phyloP scores from a whole-genome alignment of 148 eudicot genomes.

The Chenopodium formosanum region DNA sequence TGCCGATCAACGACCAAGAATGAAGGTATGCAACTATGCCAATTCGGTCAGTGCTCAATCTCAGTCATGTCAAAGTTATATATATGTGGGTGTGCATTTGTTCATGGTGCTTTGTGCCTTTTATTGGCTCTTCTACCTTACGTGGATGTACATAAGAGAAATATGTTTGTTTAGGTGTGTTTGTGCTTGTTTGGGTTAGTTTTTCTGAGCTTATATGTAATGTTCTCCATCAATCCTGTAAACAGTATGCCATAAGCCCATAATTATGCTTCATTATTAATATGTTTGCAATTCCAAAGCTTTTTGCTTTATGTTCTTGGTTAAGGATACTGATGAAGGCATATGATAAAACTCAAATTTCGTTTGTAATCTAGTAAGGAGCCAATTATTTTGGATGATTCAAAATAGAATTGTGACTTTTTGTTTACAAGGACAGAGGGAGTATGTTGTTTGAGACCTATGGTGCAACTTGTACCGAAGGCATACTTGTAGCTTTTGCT shows the following conservation, averaged over 20 bases:
- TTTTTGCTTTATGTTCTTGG: too few species aligned
- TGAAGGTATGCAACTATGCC: constrained; percentile 58
- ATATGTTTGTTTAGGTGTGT: constrained; percentile 1
- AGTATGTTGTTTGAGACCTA: too few species aligned
- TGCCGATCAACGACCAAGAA: constrained; percentile 82
- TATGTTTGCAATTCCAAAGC: neutral
- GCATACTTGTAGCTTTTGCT: neutral
- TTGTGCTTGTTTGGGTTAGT: neutral
- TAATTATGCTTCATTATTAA: too few species aligned
- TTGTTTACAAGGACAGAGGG: too few species aligned
- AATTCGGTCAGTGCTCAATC: constrained; percentile 15
- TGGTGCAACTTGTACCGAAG: neutral
- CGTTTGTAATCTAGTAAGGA: too few species aligned
- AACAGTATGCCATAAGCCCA: too few species aligned
- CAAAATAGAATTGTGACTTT: too few species aligned
- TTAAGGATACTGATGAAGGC: too few species aligned
- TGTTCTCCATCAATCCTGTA: neutral
- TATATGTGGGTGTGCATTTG: neutral
- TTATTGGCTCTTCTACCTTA: neutral
- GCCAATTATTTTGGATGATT: too few species aligned
- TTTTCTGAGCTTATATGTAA: neutral
- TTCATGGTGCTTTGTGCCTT: constrained; percentile 36
- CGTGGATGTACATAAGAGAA: neutral
- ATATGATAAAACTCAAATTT: too few species aligned
- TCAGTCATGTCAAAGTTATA: constrained; percentile 1